Evolutionary conservation across 495 filamentous ascomycete species (phyloP).

Genomic region (Neohortaea acidophila): DNA sequence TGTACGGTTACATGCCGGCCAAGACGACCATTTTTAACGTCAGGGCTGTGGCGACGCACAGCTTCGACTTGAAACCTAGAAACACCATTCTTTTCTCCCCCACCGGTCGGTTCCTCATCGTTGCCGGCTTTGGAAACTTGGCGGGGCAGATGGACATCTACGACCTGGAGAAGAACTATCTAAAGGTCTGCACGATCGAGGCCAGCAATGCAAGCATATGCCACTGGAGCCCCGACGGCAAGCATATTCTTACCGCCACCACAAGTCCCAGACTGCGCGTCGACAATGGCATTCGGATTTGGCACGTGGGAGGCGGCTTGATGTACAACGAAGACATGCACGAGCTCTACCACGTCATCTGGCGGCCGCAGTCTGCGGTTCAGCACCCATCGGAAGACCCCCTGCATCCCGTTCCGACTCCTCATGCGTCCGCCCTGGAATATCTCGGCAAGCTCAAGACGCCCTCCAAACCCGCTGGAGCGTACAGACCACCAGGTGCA

Average conservation of each 20-base stretch:
- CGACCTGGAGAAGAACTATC: constrained; percentile 79
- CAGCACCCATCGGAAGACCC: constrained; percentile 54
- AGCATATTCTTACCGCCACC: constrained; percentile 87
- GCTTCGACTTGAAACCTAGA: constrained; percentile 67
- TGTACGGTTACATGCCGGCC: constrained; percentile 95
- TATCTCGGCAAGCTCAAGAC: constrained; percentile 79
- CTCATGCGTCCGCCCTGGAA: constrained; percentile 68
- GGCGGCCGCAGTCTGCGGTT: constrained; percentile 58
- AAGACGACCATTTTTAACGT: constrained; percentile 95
- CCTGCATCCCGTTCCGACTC: constrained; percentile 57
- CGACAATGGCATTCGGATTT: constrained; percentile 90
- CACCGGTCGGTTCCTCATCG: constrained; percentile 76
- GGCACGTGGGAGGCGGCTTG: constrained; percentile 77
- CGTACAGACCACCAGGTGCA: constrained; percentile 92
- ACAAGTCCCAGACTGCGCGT: constrained; percentile 88
- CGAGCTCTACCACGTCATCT: constrained; percentile 83
- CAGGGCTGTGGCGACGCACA: constrained; percentile 62
- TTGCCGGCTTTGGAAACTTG: constrained; percentile 94
- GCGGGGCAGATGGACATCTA: constrained; percentile 96
- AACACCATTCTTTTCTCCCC: constrained; percentile 96
- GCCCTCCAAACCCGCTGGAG: constrained; percentile 84
- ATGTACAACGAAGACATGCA: constrained; percentile 92
- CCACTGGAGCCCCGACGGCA: constrained; percentile 91
- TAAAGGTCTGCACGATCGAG: constrained; percentile 84
- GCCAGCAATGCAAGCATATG: constrained; percentile 90